Percentiles rank a stretch among this genome's conserved stretches.
phyloP scores from a whole-genome alignment of 139 green algal species.

The Chlamydomonas incerta region DNA sequence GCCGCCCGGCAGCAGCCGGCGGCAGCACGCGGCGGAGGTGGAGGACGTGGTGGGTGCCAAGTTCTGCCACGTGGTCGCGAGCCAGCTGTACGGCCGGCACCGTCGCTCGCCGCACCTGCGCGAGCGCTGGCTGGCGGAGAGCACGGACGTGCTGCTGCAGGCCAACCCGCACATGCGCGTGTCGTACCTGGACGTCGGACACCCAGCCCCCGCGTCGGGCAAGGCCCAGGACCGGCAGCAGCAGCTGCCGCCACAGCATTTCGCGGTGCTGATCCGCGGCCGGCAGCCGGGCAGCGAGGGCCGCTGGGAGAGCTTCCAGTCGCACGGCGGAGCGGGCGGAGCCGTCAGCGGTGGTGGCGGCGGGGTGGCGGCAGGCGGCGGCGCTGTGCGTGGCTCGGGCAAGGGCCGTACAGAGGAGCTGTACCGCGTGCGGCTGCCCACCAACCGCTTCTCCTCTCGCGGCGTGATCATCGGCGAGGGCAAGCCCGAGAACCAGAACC shows the following conservation, averaged over 20 bases:
- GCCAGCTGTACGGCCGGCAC: constrained; percentile 61
- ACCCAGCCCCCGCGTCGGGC: too few species aligned
- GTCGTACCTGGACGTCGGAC: constrained; percentile 13
- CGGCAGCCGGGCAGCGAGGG: neutral
- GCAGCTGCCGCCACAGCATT: neutral
- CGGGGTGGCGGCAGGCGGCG: neutral
- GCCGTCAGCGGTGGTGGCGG: neutral
- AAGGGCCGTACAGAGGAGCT: constrained; percentile 12
- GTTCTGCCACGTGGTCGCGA: constrained; percentile 82
- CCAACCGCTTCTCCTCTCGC: constrained; percentile 7
- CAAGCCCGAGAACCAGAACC: constrained; percentile 94
- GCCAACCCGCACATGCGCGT: constrained; percentile 29
- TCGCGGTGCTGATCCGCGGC: constrained; percentile 30
- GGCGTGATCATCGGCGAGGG: constrained; percentile 81
- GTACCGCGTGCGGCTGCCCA: constrained; percentile 20
- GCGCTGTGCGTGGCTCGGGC: neutral
- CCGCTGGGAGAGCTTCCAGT: neutral
- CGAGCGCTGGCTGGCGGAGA: constrained; percentile 29
- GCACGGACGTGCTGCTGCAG: constrained; percentile 45
- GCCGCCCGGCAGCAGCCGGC: neutral
- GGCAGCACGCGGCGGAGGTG: constrained; percentile 20
- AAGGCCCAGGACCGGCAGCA: neutral
- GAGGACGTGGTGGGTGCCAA: constrained; percentile 73
- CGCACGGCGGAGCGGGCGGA: neutral
- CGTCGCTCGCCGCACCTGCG: constrained; percentile 20